phyloP scores from a whole-genome alignment of 108 stramenopile species.

The Skeletonema marinoi region DNA sequence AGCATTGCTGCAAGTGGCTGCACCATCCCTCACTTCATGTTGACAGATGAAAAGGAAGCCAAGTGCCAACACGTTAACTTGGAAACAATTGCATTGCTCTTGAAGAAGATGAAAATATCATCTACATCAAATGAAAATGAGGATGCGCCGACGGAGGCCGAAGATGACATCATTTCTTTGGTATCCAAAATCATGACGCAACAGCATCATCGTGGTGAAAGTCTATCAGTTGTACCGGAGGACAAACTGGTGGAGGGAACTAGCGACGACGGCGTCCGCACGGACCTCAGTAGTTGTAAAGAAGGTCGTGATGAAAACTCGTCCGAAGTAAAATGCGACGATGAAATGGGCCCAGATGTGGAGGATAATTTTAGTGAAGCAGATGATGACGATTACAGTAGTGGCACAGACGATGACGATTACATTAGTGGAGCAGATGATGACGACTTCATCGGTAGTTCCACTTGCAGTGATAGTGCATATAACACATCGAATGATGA shows the following conservation, averaged over 20 bases:
- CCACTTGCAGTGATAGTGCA: background rate
- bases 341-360: background rate
- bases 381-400: background rate
- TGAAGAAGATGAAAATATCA: conserved; percentile 6
- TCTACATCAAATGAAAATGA: background rate
- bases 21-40: conserved; percentile 1
- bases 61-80: conserved; percentile 13
- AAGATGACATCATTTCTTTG: conserved; percentile 25
- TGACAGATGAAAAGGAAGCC: conserved; percentile 21
- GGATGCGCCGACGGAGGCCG: background rate
- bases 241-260: background rate
- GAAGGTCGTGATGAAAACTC: background rate
- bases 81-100: background rate
- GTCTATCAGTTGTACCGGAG: background rate
- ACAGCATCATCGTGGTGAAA: background rate
- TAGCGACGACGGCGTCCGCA: background rate
- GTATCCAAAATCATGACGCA: conserved; percentile 22
- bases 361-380: background rate
- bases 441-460: background rate
- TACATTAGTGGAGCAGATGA: background rate
- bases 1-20: background rate
- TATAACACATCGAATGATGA: background rate
- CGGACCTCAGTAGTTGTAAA: background rate
- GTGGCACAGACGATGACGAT: background rate
- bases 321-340: too few relatives aligned